A percentile compares a stretch with the other conserved stretches of the same genome.
Conservation (phyloP, 768 basidiomycete genomes). For the Lyophyllum decastes region DNA sequence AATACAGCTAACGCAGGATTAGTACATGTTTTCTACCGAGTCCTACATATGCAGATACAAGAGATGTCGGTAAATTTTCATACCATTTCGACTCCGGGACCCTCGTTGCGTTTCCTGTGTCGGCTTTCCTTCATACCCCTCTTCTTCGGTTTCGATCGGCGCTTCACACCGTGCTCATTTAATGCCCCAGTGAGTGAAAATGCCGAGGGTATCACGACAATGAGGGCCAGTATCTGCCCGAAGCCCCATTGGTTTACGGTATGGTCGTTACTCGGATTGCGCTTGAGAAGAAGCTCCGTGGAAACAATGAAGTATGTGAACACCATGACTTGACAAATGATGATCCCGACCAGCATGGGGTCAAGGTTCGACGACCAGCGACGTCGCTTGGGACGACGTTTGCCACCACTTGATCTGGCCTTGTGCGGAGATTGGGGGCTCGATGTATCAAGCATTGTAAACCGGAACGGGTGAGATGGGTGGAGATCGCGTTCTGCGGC, state of each 20-base stretch:
- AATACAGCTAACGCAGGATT: background rate
- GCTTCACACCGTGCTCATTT: constrained; percentile 30
- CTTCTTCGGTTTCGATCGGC: constrained; percentile 27
- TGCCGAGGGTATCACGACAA: constrained; percentile 40
- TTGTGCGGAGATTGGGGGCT: background rate
- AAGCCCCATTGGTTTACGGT: constrained; percentile 34
- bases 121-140: background rate
- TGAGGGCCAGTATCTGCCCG: constrained; percentile 43
- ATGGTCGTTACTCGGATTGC: constrained; percentile 27
- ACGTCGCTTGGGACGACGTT: constrained; percentile 30
- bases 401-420: constrained; percentile 3
- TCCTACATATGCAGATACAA: background rate
- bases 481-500: background rate
- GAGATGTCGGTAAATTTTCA: background rate
- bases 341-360: constrained; percentile 41
- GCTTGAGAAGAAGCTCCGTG: constrained; percentile 34
- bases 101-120: background rate
- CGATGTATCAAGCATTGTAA: background rate
- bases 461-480: background rate
- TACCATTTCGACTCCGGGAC: background rate
- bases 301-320: constrained; percentile 42
- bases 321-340: constrained; percentile 35
- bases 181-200: constrained; percentile 34
- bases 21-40: background rate
- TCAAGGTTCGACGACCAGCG: constrained; percentile 36